Evolutionary conservation across 495 filamentous ascomycete species (phyloP), one percentile per base, ranked within the genome.

Genomic region (Xylaria grammica): DNA sequence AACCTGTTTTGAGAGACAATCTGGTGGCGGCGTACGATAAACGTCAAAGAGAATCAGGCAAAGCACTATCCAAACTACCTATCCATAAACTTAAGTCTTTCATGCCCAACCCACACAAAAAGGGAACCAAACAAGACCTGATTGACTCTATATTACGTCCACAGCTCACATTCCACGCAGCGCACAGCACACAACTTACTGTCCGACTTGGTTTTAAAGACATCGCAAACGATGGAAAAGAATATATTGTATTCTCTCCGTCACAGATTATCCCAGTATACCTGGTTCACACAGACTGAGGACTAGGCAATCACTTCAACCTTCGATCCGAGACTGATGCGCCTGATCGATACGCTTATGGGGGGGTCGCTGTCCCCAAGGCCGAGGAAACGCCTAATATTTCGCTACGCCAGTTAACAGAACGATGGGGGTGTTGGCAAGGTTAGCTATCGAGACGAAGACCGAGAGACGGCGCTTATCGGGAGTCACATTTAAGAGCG

Each of bases 231-330:
- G 65, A 71, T 20, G 44, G 66, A 34, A 53, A 70, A n/a, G 79
- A 79, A 51, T 79, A 77, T 40, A 63, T 82, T 19, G 76, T 80
- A 46, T 80, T 82, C 63, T 74, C 81, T 29, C 52, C 63, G 8
- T 72, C 77, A 15, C 71, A 75, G 58, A 77, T 81, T 20, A 57
- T 79, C 13, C 77, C 78, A 3, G 77, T 76, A 53, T 81, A 80
- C 53, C 76, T 80, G 42, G 65, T 82, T 17, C 77, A 80, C 49
- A 70, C 76, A 22, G 76, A 77, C 54, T 71, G 72, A 63, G 69
- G 63, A 9, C 55, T 46, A 7, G 65, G 77, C 17, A 72, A 74
- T 42, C 24, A 51, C 9, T 30, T 67, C 19, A 66, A 68, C 36
- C 67, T 73, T 1, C 27, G 29, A 52, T 19, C 49, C 17, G 27